Percentiles rank a stretch among this genome's conserved stretches.
These are phyloP conservation scores for Punica granatum DNA, from an alignment of 345 rosid genomes.

Conservation along the genomic window DNA sequence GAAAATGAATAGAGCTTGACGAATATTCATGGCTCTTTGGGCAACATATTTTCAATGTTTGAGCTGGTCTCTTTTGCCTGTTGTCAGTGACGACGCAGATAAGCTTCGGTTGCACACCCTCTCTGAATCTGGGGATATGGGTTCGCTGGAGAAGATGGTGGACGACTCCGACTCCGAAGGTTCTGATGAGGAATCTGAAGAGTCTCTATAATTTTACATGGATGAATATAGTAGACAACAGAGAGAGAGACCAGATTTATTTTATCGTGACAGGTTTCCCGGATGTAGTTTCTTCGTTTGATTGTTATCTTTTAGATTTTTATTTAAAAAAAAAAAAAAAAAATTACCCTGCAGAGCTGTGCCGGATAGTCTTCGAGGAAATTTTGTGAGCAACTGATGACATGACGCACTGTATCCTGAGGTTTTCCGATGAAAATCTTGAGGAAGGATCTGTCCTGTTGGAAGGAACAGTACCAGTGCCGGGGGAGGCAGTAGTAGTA, in stretches of 20 bases:
- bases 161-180: slow-evolving; percentile 50
- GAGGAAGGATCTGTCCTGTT: too few relatives aligned
- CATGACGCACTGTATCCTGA: background rate
- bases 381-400: background rate
- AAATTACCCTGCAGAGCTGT: background rate
- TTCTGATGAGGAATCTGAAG: slow-evolving; percentile 13
- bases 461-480: too few relatives aligned
- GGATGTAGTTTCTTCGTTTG: background rate
- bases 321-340: too few relatives aligned
- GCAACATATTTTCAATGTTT: background rate
- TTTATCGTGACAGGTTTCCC: background rate
- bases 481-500: too few relatives aligned
- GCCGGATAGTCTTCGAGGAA: background rate
- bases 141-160: slow-evolving; percentile 73
- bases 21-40: background rate
- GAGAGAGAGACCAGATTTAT: background rate
- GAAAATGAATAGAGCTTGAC: background rate
- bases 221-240: background rate
- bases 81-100: slow-evolving; percentile 71
- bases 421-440: background rate
- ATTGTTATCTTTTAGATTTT: background rate
- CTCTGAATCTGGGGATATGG: slow-evolving; percentile 79
- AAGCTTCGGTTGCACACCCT: slow-evolving; percentile 68
- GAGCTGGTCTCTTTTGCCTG: background rate
- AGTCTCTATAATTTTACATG: slow-evolving; percentile 11